Percentiles rank a stretch among this genome's conserved stretches.
Evolutionary conservation across 495 filamentous ascomycete genomes (phyloP).

Genomic region (Platismatia glauca): DNA sequence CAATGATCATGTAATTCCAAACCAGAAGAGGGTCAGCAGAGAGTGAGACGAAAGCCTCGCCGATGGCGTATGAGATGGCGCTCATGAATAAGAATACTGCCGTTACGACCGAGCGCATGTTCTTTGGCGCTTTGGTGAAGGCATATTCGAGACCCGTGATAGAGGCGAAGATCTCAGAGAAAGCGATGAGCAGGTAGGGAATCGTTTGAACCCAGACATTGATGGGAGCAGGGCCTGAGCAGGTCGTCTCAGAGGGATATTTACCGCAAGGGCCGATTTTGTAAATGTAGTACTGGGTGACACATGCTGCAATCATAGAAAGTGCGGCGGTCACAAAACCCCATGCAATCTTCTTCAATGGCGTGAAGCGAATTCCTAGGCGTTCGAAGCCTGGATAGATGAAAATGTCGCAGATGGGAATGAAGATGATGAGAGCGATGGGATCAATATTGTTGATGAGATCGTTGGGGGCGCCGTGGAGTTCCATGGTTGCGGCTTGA

Average conservation of each 20-base stretch:
- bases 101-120: slow-evolving; percentile 48
- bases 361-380: slow-evolving; percentile 55
- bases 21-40: slow-evolving; percentile 32
- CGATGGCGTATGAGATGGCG: slow-evolving; percentile 32
- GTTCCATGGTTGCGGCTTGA: slow-evolving; percentile 56
- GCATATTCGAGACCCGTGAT: slow-evolving; percentile 64
- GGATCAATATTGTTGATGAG: slow-evolving; percentile 71
- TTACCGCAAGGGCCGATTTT: slow-evolving; percentile 47
- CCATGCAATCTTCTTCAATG: slow-evolving; percentile 61
- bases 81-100: slow-evolving; percentile 31
- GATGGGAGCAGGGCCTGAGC: slow-evolving; percentile 34
- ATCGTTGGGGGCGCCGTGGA: slow-evolving; percentile 70
- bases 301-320: slow-evolving; percentile 55
- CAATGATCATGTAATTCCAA: slow-evolving; percentile 18
- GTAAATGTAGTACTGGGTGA: slow-evolving; percentile 66
- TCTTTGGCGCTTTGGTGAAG: slow-evolving; percentile 68
- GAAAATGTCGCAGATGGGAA: slow-evolving; percentile 60
- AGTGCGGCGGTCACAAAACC: slow-evolving; percentile 52
- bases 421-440: slow-evolving; percentile 66
- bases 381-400: slow-evolving; percentile 60
- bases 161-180: slow-evolving; percentile 62
- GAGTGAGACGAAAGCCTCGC: slow-evolving; percentile 34
- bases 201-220: slow-evolving; percentile 56
- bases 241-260: slow-evolving; percentile 34
- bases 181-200: slow-evolving; percentile 56